phyloP scores from a whole-genome alignment of 306 rosid genomes.

The Trifolium subterraneum region DNA sequence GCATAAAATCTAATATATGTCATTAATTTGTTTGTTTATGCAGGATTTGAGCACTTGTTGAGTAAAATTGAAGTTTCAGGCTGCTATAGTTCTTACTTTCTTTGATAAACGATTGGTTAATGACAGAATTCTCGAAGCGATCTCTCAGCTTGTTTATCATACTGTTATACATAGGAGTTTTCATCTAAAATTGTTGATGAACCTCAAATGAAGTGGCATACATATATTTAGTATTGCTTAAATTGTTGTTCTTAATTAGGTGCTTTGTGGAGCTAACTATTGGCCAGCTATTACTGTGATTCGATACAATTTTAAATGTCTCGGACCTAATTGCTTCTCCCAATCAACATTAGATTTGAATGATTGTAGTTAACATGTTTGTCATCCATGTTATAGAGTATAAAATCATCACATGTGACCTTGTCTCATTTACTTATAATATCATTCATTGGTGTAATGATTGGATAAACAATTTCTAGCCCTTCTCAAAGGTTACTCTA shows the following conservation, averaged over 20 bases:
- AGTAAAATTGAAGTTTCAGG: conserved; percentile 45
- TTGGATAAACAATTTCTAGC: background rate
- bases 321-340: conserved; percentile 17
- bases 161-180: conserved; percentile 31
- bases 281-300: conserved; percentile 14
- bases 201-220: conserved; percentile 35
- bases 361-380: background rate
- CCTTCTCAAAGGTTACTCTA: background rate
- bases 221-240: background rate
- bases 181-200: conserved; percentile 24
- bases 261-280: conserved; percentile 30
- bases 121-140: background rate
- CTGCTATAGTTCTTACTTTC: conserved; percentile 45
- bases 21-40: conserved; percentile 18
- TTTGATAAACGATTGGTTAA: conserved; percentile 21
- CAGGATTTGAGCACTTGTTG: conserved; percentile 54
- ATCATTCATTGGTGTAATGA: background rate
- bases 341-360: conserved; percentile 6
- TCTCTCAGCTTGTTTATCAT: conserved; percentile 11
- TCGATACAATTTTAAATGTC: conserved; percentile 1
- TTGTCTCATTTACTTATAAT: background rate
- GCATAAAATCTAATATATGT: background rate
- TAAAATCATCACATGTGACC: background rate
- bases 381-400: background rate
- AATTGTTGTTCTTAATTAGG: conserved; percentile 27